phyloP scores from a whole-genome alignment of 2,329 filamentous ascomycete species.

The Colletotrichum higginsianum region DNA sequence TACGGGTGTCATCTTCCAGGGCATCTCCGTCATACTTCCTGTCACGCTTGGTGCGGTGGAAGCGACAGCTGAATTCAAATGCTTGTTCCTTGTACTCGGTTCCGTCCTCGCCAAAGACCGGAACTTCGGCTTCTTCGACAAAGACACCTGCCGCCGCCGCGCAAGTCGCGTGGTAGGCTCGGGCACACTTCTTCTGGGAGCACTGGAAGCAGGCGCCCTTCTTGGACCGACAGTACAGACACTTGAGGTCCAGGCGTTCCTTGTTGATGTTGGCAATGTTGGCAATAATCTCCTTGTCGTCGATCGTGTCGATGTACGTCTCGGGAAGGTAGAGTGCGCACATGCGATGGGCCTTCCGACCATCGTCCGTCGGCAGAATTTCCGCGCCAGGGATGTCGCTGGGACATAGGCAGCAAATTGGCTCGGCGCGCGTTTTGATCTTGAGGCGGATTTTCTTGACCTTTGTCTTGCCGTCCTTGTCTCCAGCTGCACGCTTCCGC shows the following conservation, averaged over 20 bases:
- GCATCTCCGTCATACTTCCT: constrained; percentile 79
- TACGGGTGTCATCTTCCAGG: constrained; percentile 78
- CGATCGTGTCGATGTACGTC: constrained; percentile 83
- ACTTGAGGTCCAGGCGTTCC: constrained; percentile 91
- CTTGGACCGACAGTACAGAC: constrained; percentile 93
- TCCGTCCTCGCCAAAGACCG: constrained; percentile 90
- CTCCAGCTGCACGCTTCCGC: constrained; percentile 70
- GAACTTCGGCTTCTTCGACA: constrained; percentile 87
- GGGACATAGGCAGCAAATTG: constrained; percentile 92
- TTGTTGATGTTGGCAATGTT: constrained; percentile 88
- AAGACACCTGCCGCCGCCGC: constrained; percentile 93
- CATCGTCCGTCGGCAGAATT: constrained; percentile 89
- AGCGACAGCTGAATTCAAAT: constrained; percentile 94
- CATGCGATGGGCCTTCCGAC: constrained; percentile 86
- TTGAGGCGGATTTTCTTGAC: constrained; percentile 85
- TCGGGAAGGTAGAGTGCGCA: constrained; percentile 95
- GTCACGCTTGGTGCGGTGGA: constrained; percentile 90
- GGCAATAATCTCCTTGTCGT: constrained; percentile 80
- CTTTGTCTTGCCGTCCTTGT: constrained; percentile 66
- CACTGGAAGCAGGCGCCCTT: constrained; percentile 98
- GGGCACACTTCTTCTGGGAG: constrained; percentile 92
- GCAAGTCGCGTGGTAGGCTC: constrained; percentile 96
- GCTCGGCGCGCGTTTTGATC: constrained; percentile 78
- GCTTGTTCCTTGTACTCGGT: constrained; percentile 93
- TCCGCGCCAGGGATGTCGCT: constrained; percentile 88